A percentile compares a stretch with the other conserved stretches of the same genome.
These are phyloP conservation scores for Boechera stricta DNA, from an alignment of 345 rosid genomes.

Conservation along the genomic window DNA sequence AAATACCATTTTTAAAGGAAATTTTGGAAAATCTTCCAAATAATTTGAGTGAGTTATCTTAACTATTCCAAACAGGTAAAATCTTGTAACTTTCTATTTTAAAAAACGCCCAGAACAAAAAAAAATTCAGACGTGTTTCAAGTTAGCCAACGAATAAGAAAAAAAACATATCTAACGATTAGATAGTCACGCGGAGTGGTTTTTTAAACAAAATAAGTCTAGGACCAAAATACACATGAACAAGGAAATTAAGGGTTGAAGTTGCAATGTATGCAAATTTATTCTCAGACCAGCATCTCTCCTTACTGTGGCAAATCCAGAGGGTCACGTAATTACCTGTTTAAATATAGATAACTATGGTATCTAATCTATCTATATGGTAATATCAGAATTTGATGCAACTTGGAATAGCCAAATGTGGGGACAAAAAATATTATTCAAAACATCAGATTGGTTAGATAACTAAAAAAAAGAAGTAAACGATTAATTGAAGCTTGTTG, in stretches of 20 bases:
- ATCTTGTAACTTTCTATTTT: background rate
- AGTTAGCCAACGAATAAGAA: background rate
- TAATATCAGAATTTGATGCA: constrained; percentile 19
- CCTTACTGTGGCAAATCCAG: constrained; percentile 10
- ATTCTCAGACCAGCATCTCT: constrained; percentile 16
- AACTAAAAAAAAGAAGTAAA: background rate
- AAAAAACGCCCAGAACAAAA: background rate
- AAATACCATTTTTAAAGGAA: background rate
- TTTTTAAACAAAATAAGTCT: background rate
- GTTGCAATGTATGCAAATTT: background rate
- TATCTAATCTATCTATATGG: constrained; percentile 16
- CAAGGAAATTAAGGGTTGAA: background rate
- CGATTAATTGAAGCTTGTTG: background rate
- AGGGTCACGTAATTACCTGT: constrained; percentile 23
- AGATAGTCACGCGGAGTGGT: background rate
- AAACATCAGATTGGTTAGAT: background rate
- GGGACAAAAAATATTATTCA: background rate
- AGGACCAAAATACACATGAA: background rate
- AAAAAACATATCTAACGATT: background rate
- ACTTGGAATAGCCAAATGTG: constrained; percentile 2
- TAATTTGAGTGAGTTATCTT: background rate
- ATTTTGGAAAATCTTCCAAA: background rate
- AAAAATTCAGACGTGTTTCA: background rate
- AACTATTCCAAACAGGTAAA: background rate
- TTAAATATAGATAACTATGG: constrained; percentile 14